Percentiles rank a stretch among this genome's conserved stretches.
Evolutionary conservation across 805 yeast species (phyloP).

Genomic region (Brettanomyces naardenensis): DNA sequence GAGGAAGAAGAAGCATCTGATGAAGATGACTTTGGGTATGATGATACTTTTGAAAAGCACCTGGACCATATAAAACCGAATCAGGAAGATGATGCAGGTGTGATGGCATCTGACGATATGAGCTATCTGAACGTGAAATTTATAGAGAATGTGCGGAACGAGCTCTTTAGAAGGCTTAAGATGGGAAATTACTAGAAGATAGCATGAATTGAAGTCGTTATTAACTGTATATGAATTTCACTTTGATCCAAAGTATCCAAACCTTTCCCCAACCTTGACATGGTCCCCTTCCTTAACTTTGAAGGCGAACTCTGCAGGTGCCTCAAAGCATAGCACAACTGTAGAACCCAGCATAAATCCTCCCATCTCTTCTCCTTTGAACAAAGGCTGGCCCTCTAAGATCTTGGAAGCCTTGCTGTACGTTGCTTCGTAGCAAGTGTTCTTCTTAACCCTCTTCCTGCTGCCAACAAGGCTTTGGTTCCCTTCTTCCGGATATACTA

Average conservation of each 20-base stretch:
- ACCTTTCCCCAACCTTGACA: constrained; percentile 76
- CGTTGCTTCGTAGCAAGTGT: constrained; percentile 90
- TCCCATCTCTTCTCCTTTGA: constrained; percentile 93
- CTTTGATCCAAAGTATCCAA: constrained; percentile 39
- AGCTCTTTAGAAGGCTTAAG: constrained; percentile 26
- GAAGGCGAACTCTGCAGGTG: constrained; percentile 75
- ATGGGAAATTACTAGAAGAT: not conserved
- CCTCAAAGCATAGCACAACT: constrained; percentile 94
- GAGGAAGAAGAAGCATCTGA: not conserved
- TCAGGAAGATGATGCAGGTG: not conserved
- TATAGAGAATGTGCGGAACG: constrained; percentile 43
- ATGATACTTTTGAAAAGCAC: constrained; percentile 3
- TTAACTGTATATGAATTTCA: no score
- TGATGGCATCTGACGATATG: constrained; percentile 26
- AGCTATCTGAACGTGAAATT: constrained; percentile 41
- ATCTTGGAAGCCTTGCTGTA: constrained; percentile 70
- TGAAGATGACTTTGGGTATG: not conserved
- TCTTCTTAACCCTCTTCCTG: constrained; percentile 44
- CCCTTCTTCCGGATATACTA: constrained; percentile 16
- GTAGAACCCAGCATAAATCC: constrained; percentile 96
- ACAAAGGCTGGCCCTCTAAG: constrained; percentile 80
- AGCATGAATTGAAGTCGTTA: no score
- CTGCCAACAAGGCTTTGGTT: not conserved
- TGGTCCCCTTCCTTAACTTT: constrained; percentile 61
- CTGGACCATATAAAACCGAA: not conserved